Percentiles rank a stretch among this genome's conserved stretches.
These are phyloP conservation scores for Solanum medicagineum DNA, from an alignment of 257 asterid species.

Conservation along the genomic window DNA sequence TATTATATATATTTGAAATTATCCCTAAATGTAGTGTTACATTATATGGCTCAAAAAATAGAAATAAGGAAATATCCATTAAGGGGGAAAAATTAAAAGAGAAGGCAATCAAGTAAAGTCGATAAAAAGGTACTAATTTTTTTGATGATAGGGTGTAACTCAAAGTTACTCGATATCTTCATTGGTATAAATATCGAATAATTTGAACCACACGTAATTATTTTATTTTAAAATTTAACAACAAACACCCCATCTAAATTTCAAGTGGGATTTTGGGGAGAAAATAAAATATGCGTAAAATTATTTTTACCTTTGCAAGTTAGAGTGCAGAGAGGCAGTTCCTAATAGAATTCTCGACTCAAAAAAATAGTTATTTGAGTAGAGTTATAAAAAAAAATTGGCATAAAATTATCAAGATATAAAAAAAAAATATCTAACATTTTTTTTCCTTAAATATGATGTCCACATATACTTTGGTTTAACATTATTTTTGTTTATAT, in stretches of 20 bases:
- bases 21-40: background rate
- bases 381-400: background rate
- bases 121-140: background rate
- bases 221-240: background rate
- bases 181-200: background rate
- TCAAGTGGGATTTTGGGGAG: background rate
- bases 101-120: background rate
- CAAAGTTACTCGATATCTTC: background rate
- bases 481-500: background rate
- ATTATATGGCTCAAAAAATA: background rate
- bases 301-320: background rate
- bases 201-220: background rate
- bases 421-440: background rate
- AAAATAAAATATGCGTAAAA: background rate
- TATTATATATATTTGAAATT: too few relatives aligned
- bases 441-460: background rate
- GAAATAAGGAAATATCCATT: background rate
- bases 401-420: background rate
- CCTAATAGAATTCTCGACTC: accelerated
- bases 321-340: background rate
- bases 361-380: background rate
- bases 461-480: background rate
- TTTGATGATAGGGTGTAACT: too few relatives aligned
- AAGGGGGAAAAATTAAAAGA: background rate
- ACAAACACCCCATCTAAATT: background rate